Conservation (phyloP, 2,329 filamentous ascomycete species). For the Cercospora citrullina region DNA sequence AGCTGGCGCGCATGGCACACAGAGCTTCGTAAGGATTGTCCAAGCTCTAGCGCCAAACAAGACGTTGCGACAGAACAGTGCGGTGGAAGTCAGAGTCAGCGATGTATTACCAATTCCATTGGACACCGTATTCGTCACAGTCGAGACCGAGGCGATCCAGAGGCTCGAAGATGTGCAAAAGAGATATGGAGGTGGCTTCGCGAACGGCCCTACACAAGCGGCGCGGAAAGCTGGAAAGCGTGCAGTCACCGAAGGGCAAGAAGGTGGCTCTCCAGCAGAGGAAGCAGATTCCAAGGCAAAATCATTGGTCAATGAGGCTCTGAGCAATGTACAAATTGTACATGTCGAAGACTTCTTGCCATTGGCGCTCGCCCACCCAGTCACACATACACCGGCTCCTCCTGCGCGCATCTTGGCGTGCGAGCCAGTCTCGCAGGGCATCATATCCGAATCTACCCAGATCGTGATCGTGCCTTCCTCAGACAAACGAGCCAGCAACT, state of each 20-base stretch:
- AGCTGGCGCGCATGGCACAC: constrained; percentile 68
- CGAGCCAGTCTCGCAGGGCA: constrained; percentile 87
- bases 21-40: constrained; percentile 73
- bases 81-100: constrained; percentile 80
- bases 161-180: constrained; percentile 80
- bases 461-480: constrained; percentile 73
- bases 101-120: constrained; percentile 78
- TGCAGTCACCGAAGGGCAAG: constrained; percentile 20
- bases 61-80: constrained; percentile 68
- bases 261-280: constrained; percentile 13
- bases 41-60: constrained; percentile 73
- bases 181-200: constrained; percentile 70
- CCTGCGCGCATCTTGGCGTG: constrained; percentile 89
- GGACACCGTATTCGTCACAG: constrained; percentile 81
- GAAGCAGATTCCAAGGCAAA: constrained; percentile 30
- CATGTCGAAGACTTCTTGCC: constrained; percentile 83
- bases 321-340: constrained; percentile 72
- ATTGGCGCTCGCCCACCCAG: constrained; percentile 76
- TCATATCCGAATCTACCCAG: constrained; percentile 73
- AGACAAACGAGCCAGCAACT: constrained; percentile 52
- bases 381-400: constrained; percentile 80
- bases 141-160: constrained; percentile 77
- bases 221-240: constrained; percentile 31
- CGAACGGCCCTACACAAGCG: constrained; percentile 22
- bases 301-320: constrained; percentile 64